Evolutionary conservation across 2,329 filamentous ascomycete species (phyloP).

Genomic region (Aspergillus sp.): DNA sequence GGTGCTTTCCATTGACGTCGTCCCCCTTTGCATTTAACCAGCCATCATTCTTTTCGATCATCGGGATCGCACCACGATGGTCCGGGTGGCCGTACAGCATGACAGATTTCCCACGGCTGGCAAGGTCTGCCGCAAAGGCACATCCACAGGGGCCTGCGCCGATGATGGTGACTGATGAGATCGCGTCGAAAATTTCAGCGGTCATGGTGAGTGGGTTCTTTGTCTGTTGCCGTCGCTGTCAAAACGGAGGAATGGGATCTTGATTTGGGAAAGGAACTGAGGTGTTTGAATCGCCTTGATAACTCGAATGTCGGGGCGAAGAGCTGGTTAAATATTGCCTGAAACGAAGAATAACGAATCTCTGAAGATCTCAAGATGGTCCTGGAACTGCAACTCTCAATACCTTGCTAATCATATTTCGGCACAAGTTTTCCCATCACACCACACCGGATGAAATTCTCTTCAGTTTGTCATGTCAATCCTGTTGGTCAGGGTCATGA

Average conservation of each 20-base stretch:
- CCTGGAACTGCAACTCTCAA: neutral
- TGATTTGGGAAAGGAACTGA: neutral
- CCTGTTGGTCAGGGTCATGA: slow-evolving; percentile 1
- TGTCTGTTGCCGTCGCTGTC: neutral
- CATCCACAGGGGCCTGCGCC: slow-evolving; percentile 12
- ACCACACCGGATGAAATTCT: neutral
- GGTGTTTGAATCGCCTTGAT: neutral
- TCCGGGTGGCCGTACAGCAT: slow-evolving; percentile 14
- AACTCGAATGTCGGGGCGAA: neutral
- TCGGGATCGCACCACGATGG: slow-evolving; percentile 11
- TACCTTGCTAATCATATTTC: neutral
- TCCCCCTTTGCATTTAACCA: slow-evolving; percentile 10
- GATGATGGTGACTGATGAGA: slow-evolving; percentile 7
- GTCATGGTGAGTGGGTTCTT: neutral
- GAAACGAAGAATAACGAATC: neutral
- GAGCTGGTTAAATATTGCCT: neutral
- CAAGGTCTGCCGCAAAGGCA: slow-evolving; percentile 12
- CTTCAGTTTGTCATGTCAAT: slow-evolving; percentile 5
- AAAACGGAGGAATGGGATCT: neutral
- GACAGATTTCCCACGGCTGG: slow-evolving; percentile 11
- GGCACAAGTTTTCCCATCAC: neutral
- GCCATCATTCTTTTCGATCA: slow-evolving; percentile 8
- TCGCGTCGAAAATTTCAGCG: neutral
- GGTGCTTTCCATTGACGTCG: slow-evolving; percentile 6
- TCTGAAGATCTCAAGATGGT: neutral